Base-by-base conservation (phyloP, 306 rosid species). In the Senna tora region DNA sequence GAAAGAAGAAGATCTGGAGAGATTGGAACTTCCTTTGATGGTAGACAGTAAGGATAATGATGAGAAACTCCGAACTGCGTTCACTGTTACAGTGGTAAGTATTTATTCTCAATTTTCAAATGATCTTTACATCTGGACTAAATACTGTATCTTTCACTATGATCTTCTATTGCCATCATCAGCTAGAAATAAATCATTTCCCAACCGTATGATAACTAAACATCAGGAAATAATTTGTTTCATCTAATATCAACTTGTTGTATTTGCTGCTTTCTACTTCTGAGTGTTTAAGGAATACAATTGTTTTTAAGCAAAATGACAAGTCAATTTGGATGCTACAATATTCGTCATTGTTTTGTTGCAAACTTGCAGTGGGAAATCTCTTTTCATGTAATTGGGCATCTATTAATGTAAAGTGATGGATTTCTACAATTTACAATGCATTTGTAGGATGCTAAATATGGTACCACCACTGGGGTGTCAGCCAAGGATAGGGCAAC, bases 381-480 rank as follows among this genome's bases (percentile, higher is more conserved):
- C 2, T 70, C 2, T 41, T 73, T 61, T 62, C 22, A 36, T 45
- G 54, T 39, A 52, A 56, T 53, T 54, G 55, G 52, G 62, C 20
- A 12, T 67, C 59, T 68, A 47, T 50, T 67, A 43, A 15, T 54
- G 62, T 28, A 69, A 9, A 32, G 13, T 66, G 46, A 59, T 76
- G 56, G 47, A 76, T 70, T 69, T 81, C 38, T 62, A 78, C 14
- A 10, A 65, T 72, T 74, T 70, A 65, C 51, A 54, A 36, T 71
- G 25, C 42, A 60, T 70, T 73, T 63, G 74, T 72, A 92, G 97
- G 97, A 89, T 79, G 92, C 91, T 32, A 89, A 89, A 77, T 75
- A 76, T 61, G 97, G 97, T 80, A 91, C 97, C 11, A 91, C 86
- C 71, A 94, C 99, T 8, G 97, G 97, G 46, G 99, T 94, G 41